Base-by-base conservation (phyloP, 345 rosid species). In the Geranium rotundifolium region DNA sequence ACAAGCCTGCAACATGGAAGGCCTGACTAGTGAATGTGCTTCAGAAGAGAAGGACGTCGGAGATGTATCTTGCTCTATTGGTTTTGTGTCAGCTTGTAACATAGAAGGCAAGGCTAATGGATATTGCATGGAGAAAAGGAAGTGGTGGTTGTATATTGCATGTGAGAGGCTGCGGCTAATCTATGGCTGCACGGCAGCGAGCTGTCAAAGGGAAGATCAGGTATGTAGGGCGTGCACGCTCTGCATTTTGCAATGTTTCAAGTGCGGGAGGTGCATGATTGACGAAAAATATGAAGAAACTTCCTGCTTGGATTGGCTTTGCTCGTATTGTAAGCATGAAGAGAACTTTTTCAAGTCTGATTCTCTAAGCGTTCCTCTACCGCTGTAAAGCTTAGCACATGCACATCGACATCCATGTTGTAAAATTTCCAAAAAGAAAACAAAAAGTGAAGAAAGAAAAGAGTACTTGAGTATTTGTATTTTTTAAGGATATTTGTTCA, bases 171-270 rank as follows among this genome's bases (percentile, higher is more conserved):
- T 76, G 62, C 83, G 86, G 82, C 73, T 93, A 57, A 84, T 93
- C 9, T 93, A 86, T 79, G 99, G 90, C 68, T 93, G 99, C 69
- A 96, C 99, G 19, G 85, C 80, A 0, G 86, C 90, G 70, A 79
- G 73, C 61, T 93, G 99, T 73, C 84, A 73, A 72, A 79, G 74
- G 74, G 82, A 77, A 60, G 78, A 69, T 30, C 52, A 10, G 52
- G 68, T 65, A 5, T 93, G 99, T 66, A 83, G 99, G 72, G 99
- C 88, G 4, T 93, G 99, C 83, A 80, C 77, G 0, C 78, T 90
- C 56, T 93, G 99, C 77, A 84, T 90, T 68, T 63, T 72, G 65
- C 81, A 97, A 60, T 93, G 99, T 69, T 76, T 65, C 63, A 84
- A 86, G 56, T 93, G 99, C 79, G 97, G 99, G 59, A 71, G 85